Evolutionary conservation across 345 rosid species (phyloP).

Genomic region (Rhodamnia argentea): DNA sequence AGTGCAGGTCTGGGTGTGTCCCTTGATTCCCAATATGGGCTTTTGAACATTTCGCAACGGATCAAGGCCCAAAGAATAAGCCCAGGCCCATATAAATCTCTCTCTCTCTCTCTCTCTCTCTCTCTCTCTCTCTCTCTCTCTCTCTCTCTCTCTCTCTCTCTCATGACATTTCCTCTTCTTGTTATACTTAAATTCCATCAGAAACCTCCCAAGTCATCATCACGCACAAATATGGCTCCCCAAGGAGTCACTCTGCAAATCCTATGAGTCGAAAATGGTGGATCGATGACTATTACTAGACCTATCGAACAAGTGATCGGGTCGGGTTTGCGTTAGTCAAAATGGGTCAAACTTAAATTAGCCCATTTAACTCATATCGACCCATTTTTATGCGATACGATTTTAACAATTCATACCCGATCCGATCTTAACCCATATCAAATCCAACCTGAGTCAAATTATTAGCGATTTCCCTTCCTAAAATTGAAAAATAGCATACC

Average conservation of each 20-base stretch:
- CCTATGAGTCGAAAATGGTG: fast-evolving
- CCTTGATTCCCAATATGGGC: background rate
- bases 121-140: background rate
- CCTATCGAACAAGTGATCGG: background rate
- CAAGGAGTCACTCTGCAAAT: background rate
- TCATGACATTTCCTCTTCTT: background rate
- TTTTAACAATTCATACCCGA: background rate
- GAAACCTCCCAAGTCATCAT: background rate
- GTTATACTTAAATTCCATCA: background rate
- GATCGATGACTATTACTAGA: background rate
- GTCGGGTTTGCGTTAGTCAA: background rate
- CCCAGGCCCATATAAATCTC: background rate
- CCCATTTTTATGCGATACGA: background rate
- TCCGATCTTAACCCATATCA: background rate
- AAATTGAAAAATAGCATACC: fast-evolving
- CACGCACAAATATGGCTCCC: background rate
- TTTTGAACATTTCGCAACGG: background rate
- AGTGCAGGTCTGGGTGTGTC: background rate
- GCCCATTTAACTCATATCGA: background rate
- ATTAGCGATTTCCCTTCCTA: background rate
- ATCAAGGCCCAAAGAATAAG: background rate
- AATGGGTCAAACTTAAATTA: background rate
- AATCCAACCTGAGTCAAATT: background rate
- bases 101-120: background rate
- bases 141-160: no score